Evolutionary conservation across 768 basidiomycete genomes (phyloP), one percentile per base, ranked within the genome.

Genomic region (Amanita rimosa): DNA sequence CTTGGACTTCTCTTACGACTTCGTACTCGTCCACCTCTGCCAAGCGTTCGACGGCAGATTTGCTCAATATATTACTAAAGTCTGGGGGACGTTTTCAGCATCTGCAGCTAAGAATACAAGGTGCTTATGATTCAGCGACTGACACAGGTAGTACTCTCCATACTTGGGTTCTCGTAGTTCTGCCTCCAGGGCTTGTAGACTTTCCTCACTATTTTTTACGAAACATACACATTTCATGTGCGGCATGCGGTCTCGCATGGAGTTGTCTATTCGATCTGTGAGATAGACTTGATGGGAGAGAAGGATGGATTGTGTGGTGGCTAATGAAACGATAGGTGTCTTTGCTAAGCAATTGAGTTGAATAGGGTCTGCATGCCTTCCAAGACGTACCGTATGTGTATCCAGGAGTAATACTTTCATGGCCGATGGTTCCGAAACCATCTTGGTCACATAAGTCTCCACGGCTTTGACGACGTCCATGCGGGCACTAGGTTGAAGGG

Each of bases 221-320:
- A 99, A 93, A 63, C 91, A 95, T 46, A 98, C 80, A 60, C 96
- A 98, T 67, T 94, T 95, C 78, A 99, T 86, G 61, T 99, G 95
- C 10, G 89, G 80, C 79, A 97, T 91, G 21, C 89, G 70, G 61
- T 95, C 93, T 52, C 91, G 79, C 53, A 82, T 81, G 64, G 71
- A 81, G 72, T 98, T 98, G 72, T 98, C 96, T 60, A 99, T 90
- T 48, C 93, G 78, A 69, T 99, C 96, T 3, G 95, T 99, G 46
- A 99, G 77, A 67, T 99, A 99, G 37, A 98, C 90, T 62, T 99
- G 94, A 56, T 98, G 92, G 2, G 93, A 83, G 37, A 99, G 72
- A 24, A 99, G 74, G 7, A 83, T 85, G 2, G 93, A 92, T 62
- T 98, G 96, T 0, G 96, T 98, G 1, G 90, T 83, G 2, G 94